phyloP scores from a whole-genome alignment of 73 alveolate species.

The Paramecium biaurelia region DNA sequence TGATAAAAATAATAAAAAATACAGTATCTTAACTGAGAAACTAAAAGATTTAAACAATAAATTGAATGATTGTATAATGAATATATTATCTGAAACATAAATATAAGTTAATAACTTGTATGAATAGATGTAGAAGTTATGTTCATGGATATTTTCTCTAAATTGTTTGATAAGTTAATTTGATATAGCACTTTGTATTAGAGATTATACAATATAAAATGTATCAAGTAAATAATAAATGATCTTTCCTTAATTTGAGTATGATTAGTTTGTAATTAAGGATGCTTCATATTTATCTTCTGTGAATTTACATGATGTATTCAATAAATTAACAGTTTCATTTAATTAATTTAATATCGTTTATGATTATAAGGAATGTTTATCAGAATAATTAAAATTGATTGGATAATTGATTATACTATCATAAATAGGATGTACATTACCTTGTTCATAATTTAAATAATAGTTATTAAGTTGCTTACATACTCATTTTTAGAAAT shows the following conservation, averaged over 20 bases:
- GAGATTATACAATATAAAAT: not conserved
- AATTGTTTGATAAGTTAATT: constrained; percentile 16
- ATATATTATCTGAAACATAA: not conserved
- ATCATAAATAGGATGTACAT: not conserved
- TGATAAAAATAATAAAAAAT: not conserved
- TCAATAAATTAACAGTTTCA: not conserved
- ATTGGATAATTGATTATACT: not conserved
- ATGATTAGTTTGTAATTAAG: not conserved
- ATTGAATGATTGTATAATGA: not conserved
- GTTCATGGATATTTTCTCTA: not conserved
- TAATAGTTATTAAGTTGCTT: not conserved
- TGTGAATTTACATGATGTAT: not conserved
- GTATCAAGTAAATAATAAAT: not conserved
- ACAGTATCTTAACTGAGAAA: not conserved
- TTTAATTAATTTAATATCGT: not conserved
- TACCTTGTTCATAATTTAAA: not conserved
- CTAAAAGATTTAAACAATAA: not conserved
- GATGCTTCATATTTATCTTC: not conserved
- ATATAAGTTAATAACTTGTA: not conserved
- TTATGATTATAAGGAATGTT: not conserved
- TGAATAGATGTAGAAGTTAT: not conserved
- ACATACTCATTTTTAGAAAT: not conserved
- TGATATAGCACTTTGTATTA: not conserved
- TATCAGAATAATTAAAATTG: not conserved
- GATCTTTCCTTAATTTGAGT: not conserved